Base-by-base conservation (phyloP, 106 monocot species). In the Ottelia alismoides region DNA sequence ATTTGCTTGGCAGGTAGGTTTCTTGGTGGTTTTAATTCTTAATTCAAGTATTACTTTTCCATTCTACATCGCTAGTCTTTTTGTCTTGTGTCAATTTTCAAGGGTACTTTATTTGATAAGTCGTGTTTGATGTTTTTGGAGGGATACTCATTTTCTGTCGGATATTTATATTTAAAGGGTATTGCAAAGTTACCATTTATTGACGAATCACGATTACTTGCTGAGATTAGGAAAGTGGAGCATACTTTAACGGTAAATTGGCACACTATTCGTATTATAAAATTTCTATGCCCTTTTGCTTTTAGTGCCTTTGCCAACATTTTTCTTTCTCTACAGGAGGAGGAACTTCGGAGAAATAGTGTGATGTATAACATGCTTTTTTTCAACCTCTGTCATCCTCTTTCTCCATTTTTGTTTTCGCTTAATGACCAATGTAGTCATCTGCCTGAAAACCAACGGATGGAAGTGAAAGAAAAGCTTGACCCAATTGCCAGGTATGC, bases 1-100 rank as follows among this genome's bases (percentile, higher is more conserved):
- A 70, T 90, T 62, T 77, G 46, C 89, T 35, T 89, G 98, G 98
- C 98, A 98, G 98, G 98, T 98, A 43, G 46, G 98, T 98, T 40
- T 1, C 17, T 57, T 63, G 1, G 30, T 30, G 29, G 9, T 53
- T 63, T 49, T 20, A n/a, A n/a, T n/a, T n/a, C n/a, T n/a, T n/a
- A 45, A 45, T 45, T 56, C 20, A 30, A 49, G 59, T 28, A 30
- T 30, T 49, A 20, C n/a, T 7, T 62, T 49, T 20, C 30, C 30
- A 49, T 20, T 47, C 18, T 27, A 25, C 6, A 29, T 21, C n/a
- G 17, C 30, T 11, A 1, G 14, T 11, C 19, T 43, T 63, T 52
- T 40, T 63, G 14, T 63, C 31, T 43, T 43, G 10, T 43, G 10
- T 43, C 16, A 43, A 6, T n/a, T n/a, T n/a, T n/a, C n/a, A n/a